Base-by-base conservation (phyloP, 2,329 filamentous ascomycete species). In the Pyrenophora teres region DNA sequence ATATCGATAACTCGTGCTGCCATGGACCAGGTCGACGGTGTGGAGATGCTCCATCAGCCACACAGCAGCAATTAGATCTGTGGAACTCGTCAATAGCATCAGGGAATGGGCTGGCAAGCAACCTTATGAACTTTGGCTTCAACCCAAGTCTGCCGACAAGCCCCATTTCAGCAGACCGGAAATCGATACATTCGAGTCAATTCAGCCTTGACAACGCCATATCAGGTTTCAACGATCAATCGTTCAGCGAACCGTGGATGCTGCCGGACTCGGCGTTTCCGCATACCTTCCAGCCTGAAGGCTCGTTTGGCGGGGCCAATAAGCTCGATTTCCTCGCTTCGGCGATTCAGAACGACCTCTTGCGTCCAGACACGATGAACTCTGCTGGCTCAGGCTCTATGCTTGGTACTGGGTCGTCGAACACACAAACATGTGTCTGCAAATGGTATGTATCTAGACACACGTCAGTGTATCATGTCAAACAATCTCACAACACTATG, bases 1-100 rank as follows among this genome's bases (percentile, higher is more conserved):
- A 73, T 46, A 64, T 70, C 23, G 65, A 69, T 51, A 68, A 71
- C 42, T 65, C 69, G 12, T 73, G 70, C 41, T 73, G 70, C 42
- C 70, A 73, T 59, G 68, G 67, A 2, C 31, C 55, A 8, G 54
- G 57, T 32, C 59, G 65, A 50, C 62, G 62, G 13, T 71, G 68
- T 49, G 68, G 64, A 31, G 65, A 71, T n/a, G 60, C 50, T 30
- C 59, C 63, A 8, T 61, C 56, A 16, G 60, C 62, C n/a, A 58
- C 68, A 21, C 59, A 64, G 35, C 54, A 60, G 3, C 59, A 68
- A 15, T 52, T 67, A 7, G 61, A 69, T 18, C 21, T 67, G 1
- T 70, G 67, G 67, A 64, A 64, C 36, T 57, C 58, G 6, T 68
- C 68, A 10, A 57, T 67, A 6, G 56, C 60, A 4, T 56, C 63